Evolutionary conservation across 768 basidiomycete species (phyloP).

Genomic region (Gymnopilus dilepis): DNA sequence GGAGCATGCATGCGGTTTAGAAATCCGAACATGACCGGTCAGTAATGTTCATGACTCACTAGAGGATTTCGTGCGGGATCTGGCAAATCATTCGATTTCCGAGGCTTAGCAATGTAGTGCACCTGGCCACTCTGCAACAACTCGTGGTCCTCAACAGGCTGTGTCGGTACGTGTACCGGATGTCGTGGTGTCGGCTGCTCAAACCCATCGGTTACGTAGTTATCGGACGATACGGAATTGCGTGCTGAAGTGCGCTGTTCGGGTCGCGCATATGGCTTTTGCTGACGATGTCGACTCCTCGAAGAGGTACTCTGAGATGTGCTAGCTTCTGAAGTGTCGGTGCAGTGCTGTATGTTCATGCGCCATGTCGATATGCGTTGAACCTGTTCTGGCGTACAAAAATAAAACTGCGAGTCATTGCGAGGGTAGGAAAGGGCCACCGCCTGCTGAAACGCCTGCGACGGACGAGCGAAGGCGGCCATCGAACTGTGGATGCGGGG

Average conservation of each 20-base stretch:
- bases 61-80: constrained; percentile 12
- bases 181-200: constrained; percentile 1
- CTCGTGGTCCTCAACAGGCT: neutral
- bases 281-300: constrained; percentile 5
- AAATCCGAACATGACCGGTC: neutral
- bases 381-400: neutral
- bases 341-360: neutral
- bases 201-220: constrained; percentile 1
- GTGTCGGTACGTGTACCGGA: neutral
- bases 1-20: too few relatives aligned
- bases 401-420: neutral
- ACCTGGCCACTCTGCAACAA: neutral
- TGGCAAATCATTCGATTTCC: constrained; percentile 9
- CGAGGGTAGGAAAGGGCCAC: neutral
- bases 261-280: constrained; percentile 16
- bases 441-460: neutral
- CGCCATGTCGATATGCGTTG: constrained; percentile 7
- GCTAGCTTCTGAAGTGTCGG: neutral
- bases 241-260: neutral
- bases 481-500: neutral
- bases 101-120: neutral
- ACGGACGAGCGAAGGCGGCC: neutral
- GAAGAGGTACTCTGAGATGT: neutral
- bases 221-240: constrained; percentile 6
- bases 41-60: constrained; percentile 7